Conservation (phyloP, 495 filamentous ascomycete species). For the Geoglossum glabrum region DNA sequence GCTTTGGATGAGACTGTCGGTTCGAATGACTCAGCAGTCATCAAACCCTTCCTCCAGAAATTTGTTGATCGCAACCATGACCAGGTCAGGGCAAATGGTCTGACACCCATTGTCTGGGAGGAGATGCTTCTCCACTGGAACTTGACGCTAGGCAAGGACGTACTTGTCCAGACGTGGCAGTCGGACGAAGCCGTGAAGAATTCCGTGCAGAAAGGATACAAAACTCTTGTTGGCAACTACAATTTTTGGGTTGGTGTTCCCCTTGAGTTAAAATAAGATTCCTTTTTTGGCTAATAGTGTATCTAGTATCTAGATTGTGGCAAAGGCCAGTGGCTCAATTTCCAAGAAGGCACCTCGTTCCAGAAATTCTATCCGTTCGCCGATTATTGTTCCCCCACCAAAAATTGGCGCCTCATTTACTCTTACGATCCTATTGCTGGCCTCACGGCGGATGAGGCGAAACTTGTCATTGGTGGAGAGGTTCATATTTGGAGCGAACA, state of each 20-base stretch:
- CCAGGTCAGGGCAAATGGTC: conserved; percentile 32
- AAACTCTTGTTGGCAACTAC: conserved; percentile 52
- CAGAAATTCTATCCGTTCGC: conserved; percentile 38
- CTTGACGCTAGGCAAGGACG: conserved; percentile 38
- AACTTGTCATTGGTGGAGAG: conserved; percentile 58
- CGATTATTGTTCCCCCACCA: conserved; percentile 56
- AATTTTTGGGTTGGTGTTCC: conserved; percentile 41
- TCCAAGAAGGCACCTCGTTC: conserved; percentile 6
- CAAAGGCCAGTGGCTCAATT: conserved; percentile 47
- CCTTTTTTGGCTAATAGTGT: conserved; percentile 2
- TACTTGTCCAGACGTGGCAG: conserved; percentile 57
- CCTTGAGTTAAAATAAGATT: not conserved
- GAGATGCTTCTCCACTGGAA: conserved; percentile 64
- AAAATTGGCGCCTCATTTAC: conserved; percentile 65
- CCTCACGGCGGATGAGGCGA: conserved; percentile 31
- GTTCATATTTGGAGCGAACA: conserved; percentile 61
- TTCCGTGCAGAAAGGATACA: conserved; percentile 37
- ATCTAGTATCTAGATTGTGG: conserved; percentile 62
- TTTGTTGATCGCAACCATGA: conserved; percentile 46
- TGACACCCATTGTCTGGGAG: conserved; percentile 63
- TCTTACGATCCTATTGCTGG: conserved; percentile 46
- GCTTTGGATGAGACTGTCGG: conserved; percentile 45
- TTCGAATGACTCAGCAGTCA: conserved; percentile 35
- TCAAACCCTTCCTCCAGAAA: conserved; percentile 50
- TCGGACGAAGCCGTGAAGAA: conserved; percentile 31